Base-by-base conservation (phyloP, 331 rosid genomes). In the Acacia concinna region DNA sequence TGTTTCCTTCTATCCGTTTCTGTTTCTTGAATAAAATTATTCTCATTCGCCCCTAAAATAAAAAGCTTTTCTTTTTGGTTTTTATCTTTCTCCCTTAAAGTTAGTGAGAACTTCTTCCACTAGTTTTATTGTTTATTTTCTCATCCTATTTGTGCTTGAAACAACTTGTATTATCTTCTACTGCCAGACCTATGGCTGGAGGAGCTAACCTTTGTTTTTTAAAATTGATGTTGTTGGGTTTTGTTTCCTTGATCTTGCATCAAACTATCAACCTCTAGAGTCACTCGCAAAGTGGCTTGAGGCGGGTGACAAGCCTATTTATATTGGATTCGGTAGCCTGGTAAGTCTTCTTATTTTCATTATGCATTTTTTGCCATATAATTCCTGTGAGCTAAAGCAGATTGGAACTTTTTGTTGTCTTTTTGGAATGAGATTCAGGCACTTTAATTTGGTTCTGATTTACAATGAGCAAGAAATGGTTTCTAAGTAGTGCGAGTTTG, bases 231-330 rank as follows among this genome's bases (percentile, higher is more conserved):
- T 93, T 70, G 99, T 96, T 41, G 99, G 99, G 73, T 96, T 96
- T 88, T 93, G 99, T 91, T 96, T 96, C 90, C 99, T 96, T 79
- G 99, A 96, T 88, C 98, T 96, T 80, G 99, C 98, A 40, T 93
- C 97, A 77, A 96, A 91, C 84, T 96, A 84, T 80, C 90, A 91
- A 86, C 98, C 99, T 79, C 99, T 97, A 0, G 94, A 90, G 70
- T 12, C 83, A 30, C 97, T 96, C 30, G 84, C 88, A 69, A 89
- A 90, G 81, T 96, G 99, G 99, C 98, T 96, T 46, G 83, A 89
- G 81, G 90, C 85, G 70, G 99, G 97, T 78, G 98, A 96, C 72
- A 79, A 80, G 79, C 99, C 99, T 74, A 86, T 96, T 79, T 96
- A 96, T 74, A 85, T 96, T 76, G 99, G 99, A 71, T 96, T 96